These are phyloP conservation scores for Fusarium odoratissimum DNA, from an alignment of 2,329 filamentous ascomycete genomes.

Conservation along the genomic window DNA sequence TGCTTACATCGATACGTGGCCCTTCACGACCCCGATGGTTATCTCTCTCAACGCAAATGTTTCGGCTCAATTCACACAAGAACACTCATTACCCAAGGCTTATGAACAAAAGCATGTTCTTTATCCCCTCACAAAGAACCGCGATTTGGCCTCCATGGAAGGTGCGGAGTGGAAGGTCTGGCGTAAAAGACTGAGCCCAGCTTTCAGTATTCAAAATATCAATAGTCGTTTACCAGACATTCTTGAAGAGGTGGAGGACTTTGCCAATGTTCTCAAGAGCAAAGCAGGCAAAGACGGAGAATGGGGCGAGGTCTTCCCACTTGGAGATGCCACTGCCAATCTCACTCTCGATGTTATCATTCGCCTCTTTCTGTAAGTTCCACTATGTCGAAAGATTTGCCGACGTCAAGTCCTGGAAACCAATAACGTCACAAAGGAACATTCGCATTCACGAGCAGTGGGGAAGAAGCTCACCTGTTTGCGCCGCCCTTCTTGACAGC, in stretches of 20 bases:
- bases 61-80: slow-evolving; percentile 37
- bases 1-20: slow-evolving; percentile 48
- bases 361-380: slow-evolving; percentile 49
- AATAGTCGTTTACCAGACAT: slow-evolving; percentile 51
- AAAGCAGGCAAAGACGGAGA: slow-evolving; percentile 12
- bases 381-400: not conserved
- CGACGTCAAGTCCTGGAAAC: not conserved
- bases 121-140: slow-evolving; percentile 47
- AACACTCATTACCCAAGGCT: slow-evolving; percentile 38
- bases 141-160: slow-evolving; percentile 49
- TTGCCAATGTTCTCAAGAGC: slow-evolving; percentile 40
- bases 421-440: slow-evolving; percentile 4
- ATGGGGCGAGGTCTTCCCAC: slow-evolving; percentile 40
- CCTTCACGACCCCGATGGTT: slow-evolving; percentile 32
- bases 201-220: slow-evolving; percentile 53
- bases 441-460: slow-evolving; percentile 28
- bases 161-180: slow-evolving; percentile 47
- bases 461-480: slow-evolving; percentile 8
- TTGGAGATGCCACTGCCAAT: slow-evolving; percentile 52
- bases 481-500: slow-evolving; percentile 20
- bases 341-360: slow-evolving; percentile 56
- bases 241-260: slow-evolving; percentile 52
- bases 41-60: slow-evolving; percentile 37
- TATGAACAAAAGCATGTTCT: slow-evolving; percentile 45
- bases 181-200: slow-evolving; percentile 50